These are phyloP conservation scores for Schizophyllum amplum DNA, from an alignment of 1,284 basidiomycete genomes.

Conservation along the genomic window DNA sequence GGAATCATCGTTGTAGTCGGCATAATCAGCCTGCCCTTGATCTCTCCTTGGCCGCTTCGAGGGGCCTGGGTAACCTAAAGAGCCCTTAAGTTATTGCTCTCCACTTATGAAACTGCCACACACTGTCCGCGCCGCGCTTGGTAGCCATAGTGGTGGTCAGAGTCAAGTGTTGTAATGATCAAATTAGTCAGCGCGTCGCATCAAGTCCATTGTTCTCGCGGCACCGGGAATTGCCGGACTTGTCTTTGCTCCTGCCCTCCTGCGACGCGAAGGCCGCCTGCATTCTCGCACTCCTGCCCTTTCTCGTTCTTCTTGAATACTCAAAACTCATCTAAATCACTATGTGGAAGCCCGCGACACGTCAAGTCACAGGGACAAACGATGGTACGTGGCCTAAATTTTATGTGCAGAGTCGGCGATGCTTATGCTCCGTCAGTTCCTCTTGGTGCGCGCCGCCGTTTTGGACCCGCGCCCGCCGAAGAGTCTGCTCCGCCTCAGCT, in stretches of 20 bases:
- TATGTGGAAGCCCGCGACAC: slow-evolving; percentile 87
- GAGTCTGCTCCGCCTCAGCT: slow-evolving; percentile 70
- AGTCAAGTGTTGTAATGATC: slow-evolving; percentile 2
- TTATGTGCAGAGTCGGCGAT: slow-evolving; percentile 11
- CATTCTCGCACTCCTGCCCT: slow-evolving; percentile 17
- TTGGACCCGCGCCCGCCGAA: slow-evolving; percentile 76
- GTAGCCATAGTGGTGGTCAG: slow-evolving; percentile 26
- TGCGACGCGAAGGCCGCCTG: slow-evolving; percentile 9
- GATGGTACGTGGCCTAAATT: slow-evolving; percentile 42
- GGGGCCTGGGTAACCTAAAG: slow-evolving; percentile 28
- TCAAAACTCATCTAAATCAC: slow-evolving; percentile 13
- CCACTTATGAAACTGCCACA: slow-evolving; percentile 10
- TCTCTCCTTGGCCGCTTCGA: slow-evolving; percentile 44
- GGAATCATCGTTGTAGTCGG: slow-evolving; percentile 45
- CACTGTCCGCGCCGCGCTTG: slow-evolving; percentile 46
- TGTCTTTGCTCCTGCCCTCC: slow-evolving; percentile 14
- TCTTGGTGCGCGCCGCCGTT: slow-evolving; percentile 80
- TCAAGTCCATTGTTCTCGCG: neutral
- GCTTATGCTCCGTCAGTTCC: slow-evolving; percentile 40
- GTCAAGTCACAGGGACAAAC: slow-evolving; percentile 77
- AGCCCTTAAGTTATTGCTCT: slow-evolving; percentile 5
- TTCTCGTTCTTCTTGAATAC: slow-evolving; percentile 30
- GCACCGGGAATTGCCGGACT: neutral
- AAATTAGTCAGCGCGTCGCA: neutral
- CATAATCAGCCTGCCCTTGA: too few relatives aligned